Base-by-base conservation (phyloP, 2,329 filamentous ascomycete species). In the Pseudogymnoascus sp. region DNA sequence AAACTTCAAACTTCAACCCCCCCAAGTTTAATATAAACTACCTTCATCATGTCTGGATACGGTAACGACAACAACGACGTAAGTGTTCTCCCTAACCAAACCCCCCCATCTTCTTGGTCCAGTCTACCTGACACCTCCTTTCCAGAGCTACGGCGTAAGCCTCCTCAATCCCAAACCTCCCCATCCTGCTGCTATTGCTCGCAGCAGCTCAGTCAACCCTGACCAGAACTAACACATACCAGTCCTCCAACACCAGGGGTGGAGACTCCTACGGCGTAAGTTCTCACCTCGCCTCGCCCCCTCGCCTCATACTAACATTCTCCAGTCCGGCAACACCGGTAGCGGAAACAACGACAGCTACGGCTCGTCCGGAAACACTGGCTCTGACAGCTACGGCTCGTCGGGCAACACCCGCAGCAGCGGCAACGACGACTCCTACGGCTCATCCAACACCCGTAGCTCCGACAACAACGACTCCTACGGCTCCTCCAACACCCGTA, bases 1-100 rank as follows among this genome's bases (percentile, higher is more conserved):
- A 42, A 25, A 12, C 18, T 25, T 12, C 39, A 21, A 42, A 21
- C 58, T 42, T 35, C 29, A 40, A 65, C 60, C 59, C 31, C 59
- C 42, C 36, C 31, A 15, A 35, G 40, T 48, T 18, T n/a, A 61
- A 36, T 45, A 18, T n/a, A 10, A 59, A 60, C 61, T 27, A 60
- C 58, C 39, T 39, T 62, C 63, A 70, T 64, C 62, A 72, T 72
- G 70, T 72, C 70, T 67, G 69, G 65, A 65, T 72, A 71, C 67
- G 67, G 69, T 61, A 68, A 70, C 64, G 64, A 69, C 60, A 69
- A 69, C 39, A 25, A 42, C 65, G 60, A 62, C 40, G 70, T 71
- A 67, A 66, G 70, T 62, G 10, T 33, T 33, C 27, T n/a, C 15
- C 36, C 27, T 48, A 35, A 31, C 25, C 58, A 18, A 31, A 18